Conservation (phyloP, 164 flowering plant species). For the Taxillus chinensis region DNA sequence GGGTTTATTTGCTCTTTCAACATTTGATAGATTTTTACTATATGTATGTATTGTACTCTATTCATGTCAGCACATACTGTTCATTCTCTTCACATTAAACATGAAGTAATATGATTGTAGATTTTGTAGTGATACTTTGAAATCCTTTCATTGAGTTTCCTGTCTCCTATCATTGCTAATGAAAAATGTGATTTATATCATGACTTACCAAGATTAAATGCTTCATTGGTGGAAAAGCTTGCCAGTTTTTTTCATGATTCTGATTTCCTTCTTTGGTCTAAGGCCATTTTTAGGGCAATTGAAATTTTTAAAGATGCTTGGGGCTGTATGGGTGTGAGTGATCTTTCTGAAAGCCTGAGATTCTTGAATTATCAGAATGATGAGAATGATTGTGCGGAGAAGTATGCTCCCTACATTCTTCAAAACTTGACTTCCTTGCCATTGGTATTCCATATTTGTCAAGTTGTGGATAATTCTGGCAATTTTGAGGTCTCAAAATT, state of each 20-base stretch:
- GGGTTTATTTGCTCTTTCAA: no score
- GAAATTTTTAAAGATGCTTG: conserved; percentile 63
- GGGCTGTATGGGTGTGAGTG: conserved; percentile 20
- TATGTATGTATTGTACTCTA: no score
- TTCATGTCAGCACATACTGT: no score
- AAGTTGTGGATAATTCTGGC: conserved; percentile 22
- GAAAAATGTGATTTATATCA: background rate
- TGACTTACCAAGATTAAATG: background rate
- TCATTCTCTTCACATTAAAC: no score
- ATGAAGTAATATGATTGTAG: no score
- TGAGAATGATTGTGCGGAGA: conserved; percentile 29
- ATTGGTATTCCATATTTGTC: conserved; percentile 39
- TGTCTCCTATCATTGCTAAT: no score
- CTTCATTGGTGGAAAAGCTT: background rate
- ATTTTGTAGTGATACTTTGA: no score
- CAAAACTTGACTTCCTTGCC: conserved; percentile 88
- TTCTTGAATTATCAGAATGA: conserved; percentile 17
- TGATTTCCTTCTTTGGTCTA: conserved; percentile 6
- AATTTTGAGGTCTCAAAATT: conserved; percentile 23
- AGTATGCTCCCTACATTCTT: conserved; percentile 75
- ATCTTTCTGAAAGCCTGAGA: conserved; percentile 20
- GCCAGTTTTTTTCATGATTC: background rate
- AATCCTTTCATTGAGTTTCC: no score
- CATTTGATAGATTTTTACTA: no score
- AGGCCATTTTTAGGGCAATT: conserved; percentile 53